A percentile compares a stretch with the other conserved stretches of the same genome.
Conservation (phyloP, 768 basidiomycete genomes). For the Infundibulicybe gibba region DNA sequence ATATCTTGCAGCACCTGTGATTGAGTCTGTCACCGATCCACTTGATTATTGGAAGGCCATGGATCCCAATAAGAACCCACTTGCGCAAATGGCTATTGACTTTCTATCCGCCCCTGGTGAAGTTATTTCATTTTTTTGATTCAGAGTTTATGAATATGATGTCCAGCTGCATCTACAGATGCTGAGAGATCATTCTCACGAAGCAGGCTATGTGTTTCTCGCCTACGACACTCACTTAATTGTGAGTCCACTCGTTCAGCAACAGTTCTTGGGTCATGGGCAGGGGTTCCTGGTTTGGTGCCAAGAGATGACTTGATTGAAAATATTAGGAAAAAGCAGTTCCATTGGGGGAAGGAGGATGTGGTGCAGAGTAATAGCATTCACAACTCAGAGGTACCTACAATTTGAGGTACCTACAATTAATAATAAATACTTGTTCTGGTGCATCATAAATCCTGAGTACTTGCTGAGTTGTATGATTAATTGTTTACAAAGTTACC, state of each 20-base stretch:
- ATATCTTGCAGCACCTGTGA: neutral
- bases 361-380: too few relatives aligned
- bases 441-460: too few relatives aligned
- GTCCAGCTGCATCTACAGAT: constrained; percentile 21
- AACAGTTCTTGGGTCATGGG: constrained; percentile 21
- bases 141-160: neutral
- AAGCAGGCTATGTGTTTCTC: constrained; percentile 22
- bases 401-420: too few relatives aligned
- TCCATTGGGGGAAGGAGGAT: neutral
- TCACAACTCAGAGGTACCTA: too few relatives aligned
- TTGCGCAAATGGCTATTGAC: constrained; percentile 5
- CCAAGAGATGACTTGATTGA: neutral
- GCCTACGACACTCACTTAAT: constrained; percentile 17
- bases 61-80: constrained; percentile 1
- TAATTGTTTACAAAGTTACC: too few relatives aligned
- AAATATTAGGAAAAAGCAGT: neutral
- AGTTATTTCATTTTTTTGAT: neutral
- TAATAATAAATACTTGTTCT: too few relatives aligned
- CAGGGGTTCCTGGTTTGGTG: constrained; percentile 5
- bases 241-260: constrained; percentile 17
- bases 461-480: too few relatives aligned
- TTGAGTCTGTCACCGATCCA: neutral
- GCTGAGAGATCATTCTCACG: constrained; percentile 23
- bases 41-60: constrained; percentile 5
- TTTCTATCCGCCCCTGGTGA: constrained; percentile 4